A percentile compares a stretch with the other conserved stretches of the same genome.
Evolutionary conservation across 768 basidiomycete species (phyloP).

Genomic region (Butyriboletus loyo): DNA sequence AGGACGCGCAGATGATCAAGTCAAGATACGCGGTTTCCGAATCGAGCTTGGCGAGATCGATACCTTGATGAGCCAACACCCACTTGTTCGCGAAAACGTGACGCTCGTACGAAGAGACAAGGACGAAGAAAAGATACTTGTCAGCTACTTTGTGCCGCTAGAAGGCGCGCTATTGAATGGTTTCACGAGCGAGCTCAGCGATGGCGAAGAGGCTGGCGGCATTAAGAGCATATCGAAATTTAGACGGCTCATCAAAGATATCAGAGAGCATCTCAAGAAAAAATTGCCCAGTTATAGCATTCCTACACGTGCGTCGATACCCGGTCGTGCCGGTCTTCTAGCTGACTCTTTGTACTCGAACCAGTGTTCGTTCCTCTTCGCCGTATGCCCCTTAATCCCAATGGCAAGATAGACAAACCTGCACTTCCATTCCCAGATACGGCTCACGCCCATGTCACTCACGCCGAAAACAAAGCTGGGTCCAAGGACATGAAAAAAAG

Average conservation of each 20-base stretch:
- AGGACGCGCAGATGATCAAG: constrained; percentile 96
- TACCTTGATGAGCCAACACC: constrained; percentile 90
- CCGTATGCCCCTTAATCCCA: constrained; percentile 97
- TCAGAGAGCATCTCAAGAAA: constrained; percentile 93
- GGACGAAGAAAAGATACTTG: constrained; percentile 98
- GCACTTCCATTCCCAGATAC: constrained; percentile 99
- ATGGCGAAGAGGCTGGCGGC: constrained; percentile 49
- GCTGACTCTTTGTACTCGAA: constrained; percentile 1
- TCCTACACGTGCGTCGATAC: constrained; percentile 66
- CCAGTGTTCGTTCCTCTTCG: constrained; percentile 90
- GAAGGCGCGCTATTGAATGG: constrained; percentile 63
- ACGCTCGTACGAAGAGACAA: constrained; percentile 96
- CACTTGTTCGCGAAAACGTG: constrained; percentile 94
- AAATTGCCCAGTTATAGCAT: constrained; percentile 95
- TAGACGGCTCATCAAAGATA: constrained; percentile 84
- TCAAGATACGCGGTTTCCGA: constrained; percentile 98
- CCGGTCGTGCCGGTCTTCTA: background rate
- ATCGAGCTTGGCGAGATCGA: constrained; percentile 99
- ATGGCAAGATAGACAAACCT: constrained; percentile 99
- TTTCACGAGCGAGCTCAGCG: constrained; percentile 63
- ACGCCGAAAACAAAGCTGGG: constrained; percentile 38
- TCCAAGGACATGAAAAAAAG: constrained; percentile 32
- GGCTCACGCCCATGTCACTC: constrained; percentile 49
- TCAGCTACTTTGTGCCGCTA: constrained; percentile 95
- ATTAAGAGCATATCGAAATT: constrained; percentile 81